A percentile compares a stretch with the other conserved stretches of the same genome.
Evolutionary conservation across 768 basidiomycete genomes (phyloP).

Genomic region (Russula ochroleuca): DNA sequence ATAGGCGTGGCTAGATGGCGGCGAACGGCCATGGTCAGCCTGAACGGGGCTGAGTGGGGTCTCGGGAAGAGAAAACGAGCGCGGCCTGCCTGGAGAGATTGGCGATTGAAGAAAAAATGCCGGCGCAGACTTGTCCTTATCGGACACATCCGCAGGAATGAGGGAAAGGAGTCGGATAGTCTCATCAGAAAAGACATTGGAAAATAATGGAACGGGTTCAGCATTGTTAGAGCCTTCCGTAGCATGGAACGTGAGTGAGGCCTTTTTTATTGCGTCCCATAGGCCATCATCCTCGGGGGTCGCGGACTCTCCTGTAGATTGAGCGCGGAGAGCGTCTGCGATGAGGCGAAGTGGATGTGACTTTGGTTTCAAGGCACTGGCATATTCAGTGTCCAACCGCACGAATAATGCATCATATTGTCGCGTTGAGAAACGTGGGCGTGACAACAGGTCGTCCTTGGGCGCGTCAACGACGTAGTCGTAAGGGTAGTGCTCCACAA

Average conservation of each 20-base stretch:
- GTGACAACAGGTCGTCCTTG: slow-evolving; percentile 49
- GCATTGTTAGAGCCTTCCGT: slow-evolving; percentile 22
- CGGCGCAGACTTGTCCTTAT: slow-evolving; percentile 31
- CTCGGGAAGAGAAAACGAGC: slow-evolving; percentile 16
- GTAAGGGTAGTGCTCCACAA: slow-evolving; percentile 69
- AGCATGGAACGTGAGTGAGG: slow-evolving; percentile 31
- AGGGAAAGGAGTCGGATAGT: slow-evolving; percentile 51
- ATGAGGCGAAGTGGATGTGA: slow-evolving; percentile 58
- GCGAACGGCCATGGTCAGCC: slow-evolving; percentile 8
- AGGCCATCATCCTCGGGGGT: slow-evolving; percentile 38
- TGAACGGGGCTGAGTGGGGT: slow-evolving; percentile 12
- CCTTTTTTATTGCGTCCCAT: slow-evolving; percentile 54
- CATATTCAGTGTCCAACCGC: slow-evolving; percentile 52
- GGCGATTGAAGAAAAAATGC: slow-evolving; percentile 35
- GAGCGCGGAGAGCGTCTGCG: slow-evolving; percentile 52
- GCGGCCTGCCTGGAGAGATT: slow-evolving; percentile 30
- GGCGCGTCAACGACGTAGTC: slow-evolving; percentile 33
- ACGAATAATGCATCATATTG: slow-evolving; percentile 61
- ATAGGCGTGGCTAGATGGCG: slow-evolving; percentile 8
- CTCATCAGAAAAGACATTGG: slow-evolving; percentile 63
- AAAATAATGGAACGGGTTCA: slow-evolving; percentile 41
- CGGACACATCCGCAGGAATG: slow-evolving; percentile 42
- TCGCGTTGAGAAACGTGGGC: slow-evolving; percentile 66
- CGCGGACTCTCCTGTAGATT: slow-evolving; percentile 34
- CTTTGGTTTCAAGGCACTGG: slow-evolving; percentile 35